phyloP scores from a whole-genome alignment of 2,329 filamentous ascomycete genomes.

The Metarhizium humberi region DNA sequence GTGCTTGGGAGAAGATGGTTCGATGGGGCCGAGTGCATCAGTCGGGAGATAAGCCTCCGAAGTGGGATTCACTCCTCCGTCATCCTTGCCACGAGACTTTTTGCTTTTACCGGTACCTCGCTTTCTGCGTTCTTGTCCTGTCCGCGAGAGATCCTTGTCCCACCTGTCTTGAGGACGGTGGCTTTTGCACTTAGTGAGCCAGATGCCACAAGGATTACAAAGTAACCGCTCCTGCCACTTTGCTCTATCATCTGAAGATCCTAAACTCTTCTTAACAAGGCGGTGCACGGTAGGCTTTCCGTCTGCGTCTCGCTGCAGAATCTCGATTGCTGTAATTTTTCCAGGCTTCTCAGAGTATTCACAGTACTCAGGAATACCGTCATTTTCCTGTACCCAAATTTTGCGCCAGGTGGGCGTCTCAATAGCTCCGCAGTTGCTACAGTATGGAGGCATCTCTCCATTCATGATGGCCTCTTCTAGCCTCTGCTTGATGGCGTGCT shows the following conservation, averaged over 20 bases:
- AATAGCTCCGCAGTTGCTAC: conserved; percentile 87
- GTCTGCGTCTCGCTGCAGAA: conserved; percentile 52
- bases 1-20: conserved; percentile 26
- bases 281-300: conserved; percentile 59
- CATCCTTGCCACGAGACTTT: conserved; percentile 40
- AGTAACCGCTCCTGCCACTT: conserved; percentile 64
- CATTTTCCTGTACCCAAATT: conserved; percentile 70
- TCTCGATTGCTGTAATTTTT: conserved; percentile 64
- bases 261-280: conserved; percentile 67
- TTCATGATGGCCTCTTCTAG: conserved; percentile 58
- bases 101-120: conserved; percentile 35
- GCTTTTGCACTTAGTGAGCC: conserved; percentile 78
- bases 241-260: conserved; percentile 51
- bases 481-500: conserved; percentile 49
- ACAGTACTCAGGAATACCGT: conserved; percentile 60
- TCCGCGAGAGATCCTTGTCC: conserved; percentile 53
- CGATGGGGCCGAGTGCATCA: conserved; percentile 40
- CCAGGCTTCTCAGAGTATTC: conserved; percentile 66
- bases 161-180: conserved; percentile 80
- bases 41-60: conserved; percentile 47
- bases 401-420: conserved; percentile 96
- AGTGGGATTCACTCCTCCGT: conserved; percentile 32
- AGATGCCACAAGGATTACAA: conserved; percentile 94
- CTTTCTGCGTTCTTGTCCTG: conserved; percentile 42
- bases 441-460: conserved; percentile 81